These are phyloP conservation scores for Hypsizygus ulmarius DNA, from an alignment of 1,284 basidiomycete species.

Conservation along the genomic window DNA sequence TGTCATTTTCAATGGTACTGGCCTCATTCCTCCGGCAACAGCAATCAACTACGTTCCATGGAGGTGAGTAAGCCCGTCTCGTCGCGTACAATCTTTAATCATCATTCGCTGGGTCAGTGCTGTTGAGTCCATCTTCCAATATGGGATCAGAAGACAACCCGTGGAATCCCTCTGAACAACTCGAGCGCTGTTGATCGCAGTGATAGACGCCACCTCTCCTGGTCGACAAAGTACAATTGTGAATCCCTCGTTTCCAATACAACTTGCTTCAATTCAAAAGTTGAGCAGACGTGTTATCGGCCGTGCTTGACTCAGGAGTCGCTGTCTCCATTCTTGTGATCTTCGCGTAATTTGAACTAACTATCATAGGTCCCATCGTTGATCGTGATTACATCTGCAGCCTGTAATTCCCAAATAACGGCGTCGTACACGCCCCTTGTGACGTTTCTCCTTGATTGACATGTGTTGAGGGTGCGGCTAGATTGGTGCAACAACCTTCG, in stretches of 20 bases:
- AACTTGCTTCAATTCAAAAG: background rate
- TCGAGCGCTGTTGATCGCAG: background rate
- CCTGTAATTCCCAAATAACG: conserved; percentile 63
- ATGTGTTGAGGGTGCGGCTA: conserved; percentile 12
- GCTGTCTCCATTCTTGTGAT: conserved; percentile 56
- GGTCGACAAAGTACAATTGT: conserved; percentile 67
- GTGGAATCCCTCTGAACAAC: background rate
- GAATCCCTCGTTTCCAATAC: background rate
- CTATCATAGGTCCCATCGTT: background rate
- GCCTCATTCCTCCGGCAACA: conserved; percentile 55
- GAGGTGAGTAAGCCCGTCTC: conserved; percentile 28
- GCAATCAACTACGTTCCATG: conserved; percentile 58
- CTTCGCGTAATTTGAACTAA: conserved; percentile 34
- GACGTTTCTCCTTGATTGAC: background rate
- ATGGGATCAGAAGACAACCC: conserved; percentile 40
- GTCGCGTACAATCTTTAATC: background rate
- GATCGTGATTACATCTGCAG: conserved; percentile 14
- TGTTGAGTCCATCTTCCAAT: conserved; percentile 67
- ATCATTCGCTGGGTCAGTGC: conserved; percentile 20
- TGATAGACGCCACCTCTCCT: conserved; percentile 52
- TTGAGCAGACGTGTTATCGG: conserved; percentile 48
- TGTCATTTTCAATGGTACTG: conserved; percentile 55
- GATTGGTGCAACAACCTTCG: conserved; percentile 44
- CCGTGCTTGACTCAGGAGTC: conserved; percentile 58
- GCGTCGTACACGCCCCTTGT: conserved; percentile 23